Conservation (phyloP, 1,284 basidiomycete genomes). For the Ceratorhiza oryzae-sativae region DNA sequence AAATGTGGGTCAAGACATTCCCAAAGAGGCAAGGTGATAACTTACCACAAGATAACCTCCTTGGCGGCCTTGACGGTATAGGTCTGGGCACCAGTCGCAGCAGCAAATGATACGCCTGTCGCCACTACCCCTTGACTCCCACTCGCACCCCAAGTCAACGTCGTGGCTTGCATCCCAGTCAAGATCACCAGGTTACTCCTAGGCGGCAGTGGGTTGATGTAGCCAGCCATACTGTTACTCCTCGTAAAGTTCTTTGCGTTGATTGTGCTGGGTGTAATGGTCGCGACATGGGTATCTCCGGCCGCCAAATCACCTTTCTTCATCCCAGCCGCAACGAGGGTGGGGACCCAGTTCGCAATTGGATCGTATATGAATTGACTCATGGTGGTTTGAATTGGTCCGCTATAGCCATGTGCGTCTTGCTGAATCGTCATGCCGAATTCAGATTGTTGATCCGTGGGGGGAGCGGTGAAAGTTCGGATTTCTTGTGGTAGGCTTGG, state of each 20-base stretch:
- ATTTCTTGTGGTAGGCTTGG: constrained; percentile 43
- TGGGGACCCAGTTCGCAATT: constrained; percentile 50
- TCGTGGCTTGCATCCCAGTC: constrained; percentile 31
- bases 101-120: constrained; percentile 29
- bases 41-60: constrained; percentile 62
- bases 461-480: constrained; percentile 54
- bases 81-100: constrained; percentile 13
- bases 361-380: constrained; percentile 48
- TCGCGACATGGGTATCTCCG: constrained; percentile 24
- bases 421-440: constrained; percentile 51
- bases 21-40: neutral
- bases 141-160: constrained; percentile 14
- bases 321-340: constrained; percentile 24
- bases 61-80: constrained; percentile 56
- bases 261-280: constrained; percentile 26
- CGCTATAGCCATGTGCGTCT: constrained; percentile 53
- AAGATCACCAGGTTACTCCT: constrained; percentile 28
- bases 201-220: constrained; percentile 17
- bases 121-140: constrained; percentile 14
- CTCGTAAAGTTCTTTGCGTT: constrained; percentile 36
- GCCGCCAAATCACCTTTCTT: constrained; percentile 20
- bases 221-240: constrained; percentile 37
- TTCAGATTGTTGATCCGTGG: constrained; percentile 43
- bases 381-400: constrained; percentile 52
- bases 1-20: neutral